Conservation (phyloP, 1,284 basidiomycete species). For the Ceratobasidium sp. region DNA sequence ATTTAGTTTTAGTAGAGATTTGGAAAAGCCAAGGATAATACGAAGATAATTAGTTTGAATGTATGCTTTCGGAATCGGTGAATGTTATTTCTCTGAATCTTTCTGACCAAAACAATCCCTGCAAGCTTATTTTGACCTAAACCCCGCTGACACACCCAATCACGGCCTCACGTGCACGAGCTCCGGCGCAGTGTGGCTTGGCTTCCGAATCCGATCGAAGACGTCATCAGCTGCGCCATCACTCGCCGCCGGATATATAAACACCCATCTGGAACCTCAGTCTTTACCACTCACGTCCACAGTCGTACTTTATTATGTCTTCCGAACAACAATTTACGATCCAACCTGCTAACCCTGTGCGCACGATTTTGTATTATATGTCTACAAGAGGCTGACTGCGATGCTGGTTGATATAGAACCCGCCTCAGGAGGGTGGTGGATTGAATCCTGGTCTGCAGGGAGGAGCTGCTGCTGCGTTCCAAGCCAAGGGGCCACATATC, state of each 20-base stretch:
- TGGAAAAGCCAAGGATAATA: background rate
- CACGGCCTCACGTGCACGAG: conserved; percentile 3
- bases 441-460: conserved; percentile 55
- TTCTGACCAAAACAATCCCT: too few species aligned
- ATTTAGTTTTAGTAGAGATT: background rate
- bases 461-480: conserved; percentile 59
- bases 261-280: background rate
- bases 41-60: background rate
- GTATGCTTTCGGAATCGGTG: background rate
- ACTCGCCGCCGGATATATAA: conserved; percentile 35
- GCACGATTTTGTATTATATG: background rate
- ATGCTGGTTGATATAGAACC: conserved; percentile 49
- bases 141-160: background rate
- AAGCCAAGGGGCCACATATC: conserved; percentile 63
- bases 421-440: conserved; percentile 60
- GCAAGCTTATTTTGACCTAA: background rate
- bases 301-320: conserved; percentile 4
- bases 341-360: conserved; percentile 32
- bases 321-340: conserved; percentile 32
- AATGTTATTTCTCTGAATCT: too few species aligned
- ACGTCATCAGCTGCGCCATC: conserved; percentile 17
- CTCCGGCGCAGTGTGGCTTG: conserved; percentile 17
- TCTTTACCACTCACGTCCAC: background rate
- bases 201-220: background rate
- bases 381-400: background rate